A percentile compares a stretch with the other conserved stretches of the same genome.
Conservation (phyloP, 345 rosid genomes). For the Mercurialis annua region DNA sequence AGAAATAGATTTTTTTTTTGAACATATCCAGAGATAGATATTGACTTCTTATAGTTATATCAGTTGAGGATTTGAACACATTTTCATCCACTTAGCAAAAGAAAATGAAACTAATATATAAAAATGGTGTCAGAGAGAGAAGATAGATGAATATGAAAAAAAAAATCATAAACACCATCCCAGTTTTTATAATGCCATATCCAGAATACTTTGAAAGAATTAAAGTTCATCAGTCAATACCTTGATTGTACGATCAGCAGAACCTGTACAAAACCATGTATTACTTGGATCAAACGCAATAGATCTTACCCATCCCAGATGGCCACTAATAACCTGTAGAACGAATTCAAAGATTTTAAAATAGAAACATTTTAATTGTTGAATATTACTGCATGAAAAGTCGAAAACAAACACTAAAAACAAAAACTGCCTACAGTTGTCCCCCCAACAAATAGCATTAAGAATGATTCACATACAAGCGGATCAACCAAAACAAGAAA, state of each 20-base stretch:
- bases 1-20: not conserved
- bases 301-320: slow-evolving; percentile 99
- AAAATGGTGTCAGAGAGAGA: not conserved
- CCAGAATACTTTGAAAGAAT: not conserved
- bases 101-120: not conserved
- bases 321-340: slow-evolving; percentile 80
- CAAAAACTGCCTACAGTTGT: not conserved
- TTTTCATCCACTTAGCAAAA: not conserved
- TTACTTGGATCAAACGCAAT: slow-evolving; percentile 97
- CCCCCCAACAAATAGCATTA: not conserved
- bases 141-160: not conserved
- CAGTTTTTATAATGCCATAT: not conserved
- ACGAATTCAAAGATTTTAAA: slow-evolving; percentile 22
- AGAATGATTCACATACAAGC: not conserved
- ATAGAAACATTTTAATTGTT: slow-evolving; percentile 6
- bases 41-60: no score
- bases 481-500: not conserved
- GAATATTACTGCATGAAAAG: slow-evolving; percentile 3
- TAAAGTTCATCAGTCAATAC: slow-evolving; percentile 28
- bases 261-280: slow-evolving; percentile 96
- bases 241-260: slow-evolving; percentile 98
- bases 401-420: no score
- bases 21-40: not conserved
- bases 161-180: not conserved
- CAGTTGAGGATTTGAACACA: no score